These are phyloP conservation scores for Simmondsia chinensis DNA, from an alignment of 148 eudicot genomes.

Conservation along the genomic window DNA sequence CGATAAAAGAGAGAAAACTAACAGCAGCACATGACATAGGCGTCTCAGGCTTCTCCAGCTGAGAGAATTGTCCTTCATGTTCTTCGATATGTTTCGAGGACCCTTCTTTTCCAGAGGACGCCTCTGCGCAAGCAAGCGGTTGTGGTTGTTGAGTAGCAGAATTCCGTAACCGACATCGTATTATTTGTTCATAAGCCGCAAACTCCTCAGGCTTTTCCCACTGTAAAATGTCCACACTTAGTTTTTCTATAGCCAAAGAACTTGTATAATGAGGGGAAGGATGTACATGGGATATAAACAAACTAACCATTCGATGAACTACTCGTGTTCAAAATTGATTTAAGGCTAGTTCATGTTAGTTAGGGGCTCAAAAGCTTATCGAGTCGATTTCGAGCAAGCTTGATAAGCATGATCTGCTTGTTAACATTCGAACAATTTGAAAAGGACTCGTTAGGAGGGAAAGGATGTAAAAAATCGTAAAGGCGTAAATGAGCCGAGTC, in stretches of 20 bases:
- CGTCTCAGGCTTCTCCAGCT: conserved; percentile 11
- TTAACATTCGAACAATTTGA: too few relatives aligned
- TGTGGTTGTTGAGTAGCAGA: conserved; percentile 12
- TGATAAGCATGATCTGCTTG: too few relatives aligned
- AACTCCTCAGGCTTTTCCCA: conserved; percentile 89
- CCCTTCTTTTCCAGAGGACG: conserved; percentile 14
- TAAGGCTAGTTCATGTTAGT: too few relatives aligned
- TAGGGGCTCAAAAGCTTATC: too few relatives aligned
- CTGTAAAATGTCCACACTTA: conserved; percentile 23
- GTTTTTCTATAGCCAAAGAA: neutral
- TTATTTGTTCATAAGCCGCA: conserved; percentile 39
- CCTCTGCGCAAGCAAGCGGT: conserved; percentile 14
- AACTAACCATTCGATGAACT: too few relatives aligned
- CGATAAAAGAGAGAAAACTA: conserved; percentile 5
- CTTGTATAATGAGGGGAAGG: neutral
- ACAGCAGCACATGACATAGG: conserved; percentile 24
- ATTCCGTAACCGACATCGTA: conserved; percentile 21
- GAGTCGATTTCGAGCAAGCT: too few relatives aligned
- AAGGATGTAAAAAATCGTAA: too few relatives aligned
- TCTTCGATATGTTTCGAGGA: conserved; percentile 17
- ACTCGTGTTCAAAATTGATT: too few relatives aligned
- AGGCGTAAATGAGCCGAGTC: too few relatives aligned
- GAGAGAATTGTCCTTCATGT: conserved; percentile 10
- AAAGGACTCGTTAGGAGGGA: too few relatives aligned
- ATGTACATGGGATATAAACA: neutral